A percentile compares a stretch with the other conserved stretches of the same genome.
Evolutionary conservation across 306 rosid genomes (phyloP).

Genomic region (Alnus glutinosa): DNA sequence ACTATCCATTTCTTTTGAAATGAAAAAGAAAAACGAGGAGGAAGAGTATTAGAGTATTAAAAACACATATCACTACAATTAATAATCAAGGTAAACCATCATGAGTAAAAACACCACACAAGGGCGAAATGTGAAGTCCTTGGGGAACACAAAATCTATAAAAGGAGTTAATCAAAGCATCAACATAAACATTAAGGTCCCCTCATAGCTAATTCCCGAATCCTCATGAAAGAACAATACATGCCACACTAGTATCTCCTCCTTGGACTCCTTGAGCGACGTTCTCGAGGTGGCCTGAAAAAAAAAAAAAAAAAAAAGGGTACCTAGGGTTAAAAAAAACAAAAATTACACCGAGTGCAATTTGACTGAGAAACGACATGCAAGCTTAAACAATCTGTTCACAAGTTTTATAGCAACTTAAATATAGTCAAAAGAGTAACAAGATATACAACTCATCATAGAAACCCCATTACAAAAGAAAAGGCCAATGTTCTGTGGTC

Average conservation of each 20-base stretch:
- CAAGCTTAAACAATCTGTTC: background rate
- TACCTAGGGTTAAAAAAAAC: too few relatives aligned
- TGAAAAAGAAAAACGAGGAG: background rate
- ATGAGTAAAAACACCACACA: conserved; percentile 1
- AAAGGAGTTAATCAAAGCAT: conserved; percentile 15
- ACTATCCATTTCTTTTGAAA: too few relatives aligned
- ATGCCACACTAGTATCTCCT: conserved; percentile 62
- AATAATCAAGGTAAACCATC: conserved; percentile 13
- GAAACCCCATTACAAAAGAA: background rate
- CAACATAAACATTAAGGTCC: conserved; percentile 13
- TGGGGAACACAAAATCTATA: conserved; percentile 16
- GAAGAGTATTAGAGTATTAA: background rate
- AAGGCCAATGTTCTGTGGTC: background rate
- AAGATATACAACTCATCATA: background rate
- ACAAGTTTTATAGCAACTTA: background rate
- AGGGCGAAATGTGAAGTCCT: background rate
- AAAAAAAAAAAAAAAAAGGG: background rate
- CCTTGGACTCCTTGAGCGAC: conserved; percentile 97
- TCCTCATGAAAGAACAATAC: conserved; percentile 18
- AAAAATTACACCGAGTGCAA: background rate
- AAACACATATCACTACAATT: conserved; percentile 10
- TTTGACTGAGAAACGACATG: background rate
- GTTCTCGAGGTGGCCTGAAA: conserved; percentile 73
- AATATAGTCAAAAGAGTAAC: background rate
- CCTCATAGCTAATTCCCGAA: conserved; percentile 24